Evolutionary conservation across 1,139 yeast genomes (phyloP), one percentile per base, ranked within the genome.

Genomic region (Pichia inconspicua): DNA sequence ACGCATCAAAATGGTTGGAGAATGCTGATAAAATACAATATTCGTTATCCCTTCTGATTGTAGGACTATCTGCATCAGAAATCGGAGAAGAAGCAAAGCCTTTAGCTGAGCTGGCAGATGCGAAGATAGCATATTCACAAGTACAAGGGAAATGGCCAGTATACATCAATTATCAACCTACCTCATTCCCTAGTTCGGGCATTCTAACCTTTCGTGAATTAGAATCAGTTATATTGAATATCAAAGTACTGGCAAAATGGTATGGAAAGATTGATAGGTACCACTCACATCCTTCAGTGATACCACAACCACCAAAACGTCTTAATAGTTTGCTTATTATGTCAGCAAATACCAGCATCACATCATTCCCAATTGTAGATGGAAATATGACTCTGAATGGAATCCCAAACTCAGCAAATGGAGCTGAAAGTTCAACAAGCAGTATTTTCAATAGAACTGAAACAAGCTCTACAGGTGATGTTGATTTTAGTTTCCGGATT

Each of bases 1-100:
- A 53, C 46, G 48, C 56, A 2, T 49, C 46, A 11, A 25, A 46
- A 4, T 61, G 64, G 65, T 47, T 61, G 15, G 30, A 36, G 1
- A 48, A 54, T 25, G 28, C 41, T 10, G 36, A 42, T 5, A 54
- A 54, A 40, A 55, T 47, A 37, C 57, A 55, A 42, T 55, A 48
- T 38, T 50, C 56, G 8, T 45, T 59, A 25, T 51, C 52, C 17
- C 48, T 56, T 37, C 30, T 55, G 19, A 27, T 56, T 10, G 41
- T 57, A n/a, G 45, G 48, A 10, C 47, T 55, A n/a, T 38, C 49
- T 7, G 28, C 50, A 11, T 19, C 45, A 9, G 36, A 40, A 25
- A 34, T 46, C 2, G 40, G 40, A 19, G 36, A 40, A 12, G 46
- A 38, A 25, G 46, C 45, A 6, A 38, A 42, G 11, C 15, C 25